Conservation (phyloP, 805 yeast species). For the Scheffersomyces stipitis region DNA sequence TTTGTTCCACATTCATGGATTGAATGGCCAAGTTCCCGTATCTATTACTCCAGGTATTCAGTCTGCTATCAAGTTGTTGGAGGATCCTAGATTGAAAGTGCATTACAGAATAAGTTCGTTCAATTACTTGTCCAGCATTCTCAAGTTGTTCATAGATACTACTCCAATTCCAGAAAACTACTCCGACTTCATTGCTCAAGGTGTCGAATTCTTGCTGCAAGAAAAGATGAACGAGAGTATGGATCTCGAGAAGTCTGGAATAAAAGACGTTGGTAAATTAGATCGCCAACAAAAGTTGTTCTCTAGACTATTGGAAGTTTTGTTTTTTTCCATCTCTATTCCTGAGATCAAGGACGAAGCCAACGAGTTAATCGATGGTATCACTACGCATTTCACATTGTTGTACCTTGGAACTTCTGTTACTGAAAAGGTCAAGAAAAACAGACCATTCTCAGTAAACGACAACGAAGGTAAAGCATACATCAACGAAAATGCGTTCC, state of each 20-base stretch:
- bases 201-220: constrained; percentile 45
- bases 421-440: constrained; percentile 63
- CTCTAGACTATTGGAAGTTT: constrained; percentile 60
- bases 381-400: constrained; percentile 78
- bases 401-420: constrained; percentile 75
- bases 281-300: constrained; percentile 66
- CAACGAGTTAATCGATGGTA: constrained; percentile 52
- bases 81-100: constrained; percentile 59
- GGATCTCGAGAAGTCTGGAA: constrained; percentile 39
- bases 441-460: constrained; percentile 68
- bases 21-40: constrained; percentile 57
- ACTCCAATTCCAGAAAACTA: constrained; percentile 48
- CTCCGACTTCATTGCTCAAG: constrained; percentile 45
- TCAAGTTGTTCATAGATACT: constrained; percentile 66
- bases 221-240: constrained; percentile 33
- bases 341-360: constrained; percentile 75
- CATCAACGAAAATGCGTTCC: constrained; percentile 66
- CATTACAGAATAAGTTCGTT: constrained; percentile 80
- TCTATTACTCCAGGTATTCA: constrained; percentile 81
- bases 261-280: constrained; percentile 50
- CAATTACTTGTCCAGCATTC: constrained; percentile 62
- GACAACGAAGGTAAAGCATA: constrained; percentile 77
- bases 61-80: constrained; percentile 73
- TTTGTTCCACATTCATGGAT: constrained; percentile 67
- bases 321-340: constrained; percentile 75